Evolutionary conservation across 2,329 filamentous ascomycete genomes (phyloP).

Genomic region (Aurifilum marmelostoma): DNA sequence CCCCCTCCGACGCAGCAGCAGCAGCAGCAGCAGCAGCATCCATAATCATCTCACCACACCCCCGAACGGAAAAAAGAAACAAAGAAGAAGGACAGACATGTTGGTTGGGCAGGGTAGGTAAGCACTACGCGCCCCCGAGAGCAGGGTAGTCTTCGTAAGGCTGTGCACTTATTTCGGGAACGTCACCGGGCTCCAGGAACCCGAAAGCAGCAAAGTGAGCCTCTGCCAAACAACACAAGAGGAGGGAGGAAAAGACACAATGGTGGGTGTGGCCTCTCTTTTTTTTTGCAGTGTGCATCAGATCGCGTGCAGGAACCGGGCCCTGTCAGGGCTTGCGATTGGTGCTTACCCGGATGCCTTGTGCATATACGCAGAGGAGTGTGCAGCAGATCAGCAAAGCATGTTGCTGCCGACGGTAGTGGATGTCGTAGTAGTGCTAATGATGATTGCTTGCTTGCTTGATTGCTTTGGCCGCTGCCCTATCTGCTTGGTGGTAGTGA

Average conservation of each 20-base stretch:
- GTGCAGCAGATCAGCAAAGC: background rate
- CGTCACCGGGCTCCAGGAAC: constrained; percentile 5
- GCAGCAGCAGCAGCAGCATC: background rate
- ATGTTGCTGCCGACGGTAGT: no score
- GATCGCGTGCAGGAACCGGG: background rate
- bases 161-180: constrained; percentile 30
- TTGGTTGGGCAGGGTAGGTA: background rate
- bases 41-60: no score
- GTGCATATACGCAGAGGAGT: background rate
- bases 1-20: background rate
- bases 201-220: constrained; percentile 6
- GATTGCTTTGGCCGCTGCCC: no score
- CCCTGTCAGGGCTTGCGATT: constrained; percentile 1
- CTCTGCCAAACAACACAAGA: no score
- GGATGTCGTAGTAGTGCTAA: constrained; percentile 1
- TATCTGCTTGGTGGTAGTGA: no score
- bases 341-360: constrained; percentile 7
- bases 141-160: constrained; percentile 25
- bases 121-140: constrained; percentile 5
- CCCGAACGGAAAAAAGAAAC: background rate
- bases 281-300: background rate
- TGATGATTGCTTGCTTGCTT: background rate
- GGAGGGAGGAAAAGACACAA: no score
- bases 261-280: background rate
- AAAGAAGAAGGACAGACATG: background rate